Evolutionary conservation across 129 eudicot species (phyloP), one percentile per base, ranked within the genome.

Genomic region (Ambrosia trifida): DNA sequence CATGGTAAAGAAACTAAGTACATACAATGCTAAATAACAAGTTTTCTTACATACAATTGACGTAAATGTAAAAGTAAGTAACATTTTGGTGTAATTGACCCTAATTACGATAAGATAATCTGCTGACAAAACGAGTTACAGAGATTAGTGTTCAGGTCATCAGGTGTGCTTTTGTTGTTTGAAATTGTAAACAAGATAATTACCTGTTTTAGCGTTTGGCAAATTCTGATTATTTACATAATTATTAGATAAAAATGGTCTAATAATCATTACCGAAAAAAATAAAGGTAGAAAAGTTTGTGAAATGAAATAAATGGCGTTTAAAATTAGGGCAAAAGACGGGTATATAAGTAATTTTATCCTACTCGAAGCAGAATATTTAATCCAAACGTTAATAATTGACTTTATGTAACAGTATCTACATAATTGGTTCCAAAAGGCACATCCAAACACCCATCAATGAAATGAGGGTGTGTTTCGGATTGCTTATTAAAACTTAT

Each of bases 391-490:
- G 11, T 53, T 19, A 11, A 19, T 3, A 7, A 19, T 19, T 53
- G 60, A 53, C 32, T 53, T 7, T 11, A 53, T 7, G 31, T 53
- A 3, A 53, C 60, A 18, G 19, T 53, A 53, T 17, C 18, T 31
- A 53, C 12, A 53, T 18, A 19, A 20, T 19, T 20, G 31, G 60
- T 17, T 53, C 31, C 60, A 53, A 20, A 53, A 17, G 18, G 31
- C 31, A 53, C 60, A 45, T 53, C 60, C 60, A 53, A 19, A 53
- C 11, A 53, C 60, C 13, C 60, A 53, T 49, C 54, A 14, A 49
- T 49, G 54, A n/a, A 49, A 49, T 10, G 18, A n/a, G 54, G 54
- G 54, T 4, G 20, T 49, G 19, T 5, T 49, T n/a, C 6, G 7
- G 54, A 49, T 49, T 49, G 54, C 54, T 49, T 12, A 49, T 49